Conservation (phyloP, 2,329 filamentous ascomycete species). For the Trichophyton rubrum region DNA sequence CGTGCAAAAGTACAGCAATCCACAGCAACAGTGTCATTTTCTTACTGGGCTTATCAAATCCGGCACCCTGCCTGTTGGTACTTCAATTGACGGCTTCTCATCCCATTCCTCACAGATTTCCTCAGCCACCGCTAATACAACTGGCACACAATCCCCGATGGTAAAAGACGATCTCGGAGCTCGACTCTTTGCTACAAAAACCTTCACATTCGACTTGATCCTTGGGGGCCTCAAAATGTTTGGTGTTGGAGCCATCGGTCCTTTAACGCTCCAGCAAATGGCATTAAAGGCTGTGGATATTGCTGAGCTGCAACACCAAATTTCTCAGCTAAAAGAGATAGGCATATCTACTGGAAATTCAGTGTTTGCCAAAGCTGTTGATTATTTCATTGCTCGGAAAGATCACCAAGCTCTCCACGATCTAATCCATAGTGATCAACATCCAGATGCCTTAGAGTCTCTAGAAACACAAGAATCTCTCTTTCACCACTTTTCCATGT, state of each 20-base stretch:
- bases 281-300: slow-evolving; percentile 51
- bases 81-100: neutral
- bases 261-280: slow-evolving; percentile 64
- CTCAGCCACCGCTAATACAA: neutral
- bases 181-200: slow-evolving; percentile 67
- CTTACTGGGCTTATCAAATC: slow-evolving; percentile 6
- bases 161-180: slow-evolving; percentile 61
- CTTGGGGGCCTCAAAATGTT: slow-evolving; percentile 58
- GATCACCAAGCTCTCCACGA: slow-evolving; percentile 42
- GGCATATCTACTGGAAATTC: slow-evolving; percentile 52
- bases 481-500: slow-evolving; percentile 40
- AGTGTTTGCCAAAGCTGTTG: slow-evolving; percentile 53
- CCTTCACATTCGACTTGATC: slow-evolving; percentile 59
- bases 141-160: neutral
- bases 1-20: slow-evolving; percentile 22
- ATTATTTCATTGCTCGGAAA: slow-evolving; percentile 48
- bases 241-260: slow-evolving; percentile 59
- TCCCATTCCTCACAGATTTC: neutral
- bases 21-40: slow-evolving; percentile 9
- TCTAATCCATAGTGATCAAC: slow-evolving; percentile 48
- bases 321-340: slow-evolving; percentile 48
- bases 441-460: slow-evolving; percentile 52
- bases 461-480: slow-evolving; percentile 41
- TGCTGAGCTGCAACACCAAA: slow-evolving; percentile 44
- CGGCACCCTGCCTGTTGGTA: slow-evolving; percentile 6